A percentile compares a stretch with the other conserved stretches of the same genome.
These are phyloP conservation scores for Cadophora sp. DNA, from an alignment of 2,329 filamentous ascomycete genomes.

Conservation along the genomic window DNA sequence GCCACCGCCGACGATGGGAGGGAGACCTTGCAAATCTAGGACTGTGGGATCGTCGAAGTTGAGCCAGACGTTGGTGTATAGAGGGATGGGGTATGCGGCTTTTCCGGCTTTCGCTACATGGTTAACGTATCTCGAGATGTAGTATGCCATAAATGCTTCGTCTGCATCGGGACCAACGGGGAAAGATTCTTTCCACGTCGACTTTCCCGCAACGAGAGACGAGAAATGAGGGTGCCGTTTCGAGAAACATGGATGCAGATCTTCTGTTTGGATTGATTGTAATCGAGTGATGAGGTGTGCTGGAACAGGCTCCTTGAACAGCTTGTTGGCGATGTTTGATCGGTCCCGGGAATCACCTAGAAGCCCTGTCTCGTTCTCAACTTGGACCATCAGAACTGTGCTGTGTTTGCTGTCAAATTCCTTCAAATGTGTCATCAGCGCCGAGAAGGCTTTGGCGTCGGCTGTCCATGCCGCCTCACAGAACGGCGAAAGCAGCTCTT, in stretches of 20 bases:
- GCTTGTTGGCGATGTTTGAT: conserved; percentile 26
- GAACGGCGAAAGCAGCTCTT: conserved; percentile 47
- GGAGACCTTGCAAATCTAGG: conserved; percentile 43
- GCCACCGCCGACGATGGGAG: conserved; percentile 47
- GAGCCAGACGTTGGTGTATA: conserved; percentile 37
- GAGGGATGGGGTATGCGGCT: conserved; percentile 31
- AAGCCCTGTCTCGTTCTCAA: conserved; percentile 35
- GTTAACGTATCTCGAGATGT: conserved; percentile 28
- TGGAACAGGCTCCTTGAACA: conserved; percentile 41
- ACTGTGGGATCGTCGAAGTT: conserved; percentile 31
- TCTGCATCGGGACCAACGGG: conserved; percentile 35
- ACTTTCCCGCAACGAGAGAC: conserved; percentile 25
- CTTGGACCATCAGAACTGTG: conserved; percentile 33
- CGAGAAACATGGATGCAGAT: conserved; percentile 42
- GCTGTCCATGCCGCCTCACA: conserved; percentile 42
- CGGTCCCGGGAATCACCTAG: conserved; percentile 34
- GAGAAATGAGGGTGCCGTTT: conserved; percentile 1
- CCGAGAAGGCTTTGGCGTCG: conserved; percentile 45
- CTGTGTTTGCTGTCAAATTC: conserved; percentile 26
- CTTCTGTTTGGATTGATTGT: conserved; percentile 4
- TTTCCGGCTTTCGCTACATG: conserved; percentile 32
- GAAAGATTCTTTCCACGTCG: conserved; percentile 46
- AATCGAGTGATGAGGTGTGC: conserved; percentile 41
- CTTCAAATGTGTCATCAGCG: conserved; percentile 40
- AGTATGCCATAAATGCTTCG: conserved; percentile 36